Conservation (phyloP, 768 basidiomycete species). For the Pleurotus ostreatus region DNA sequence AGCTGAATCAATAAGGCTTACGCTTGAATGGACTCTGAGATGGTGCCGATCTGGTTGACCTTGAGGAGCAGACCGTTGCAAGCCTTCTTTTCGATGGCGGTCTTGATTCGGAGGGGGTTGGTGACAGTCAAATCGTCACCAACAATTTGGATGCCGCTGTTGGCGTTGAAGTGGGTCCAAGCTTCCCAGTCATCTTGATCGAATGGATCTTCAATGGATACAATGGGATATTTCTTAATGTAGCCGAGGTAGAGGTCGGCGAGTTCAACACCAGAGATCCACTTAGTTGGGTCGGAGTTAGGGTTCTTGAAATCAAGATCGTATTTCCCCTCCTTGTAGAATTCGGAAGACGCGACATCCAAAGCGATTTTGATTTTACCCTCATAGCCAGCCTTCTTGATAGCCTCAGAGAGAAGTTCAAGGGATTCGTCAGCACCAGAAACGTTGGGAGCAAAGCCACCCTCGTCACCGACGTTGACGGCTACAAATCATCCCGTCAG, state of each 20-base stretch:
- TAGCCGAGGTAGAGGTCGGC: conserved; percentile 88
- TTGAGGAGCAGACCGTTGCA: conserved; percentile 98
- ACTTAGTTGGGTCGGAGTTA: conserved; percentile 96
- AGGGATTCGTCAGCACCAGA: conserved; percentile 96
- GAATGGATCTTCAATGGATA: conserved; percentile 96
- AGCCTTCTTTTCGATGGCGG: conserved; percentile 98
- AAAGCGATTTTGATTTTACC: conserved; percentile 99
- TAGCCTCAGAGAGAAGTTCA: conserved; percentile 92
- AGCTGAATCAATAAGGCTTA: conserved; percentile 36
- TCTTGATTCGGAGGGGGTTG: conserved; percentile 95
- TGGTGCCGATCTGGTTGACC: conserved; percentile 99
- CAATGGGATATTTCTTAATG: conserved; percentile 91
- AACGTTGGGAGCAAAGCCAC: conserved; percentile 99
- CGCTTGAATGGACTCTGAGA: conserved; percentile 99
- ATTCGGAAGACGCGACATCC: conserved; percentile 98
- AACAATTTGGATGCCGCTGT: conserved; percentile 83
- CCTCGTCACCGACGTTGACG: conserved; percentile 99
- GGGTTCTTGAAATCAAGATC: conserved; percentile 99
- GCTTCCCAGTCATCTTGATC: conserved; percentile 99
- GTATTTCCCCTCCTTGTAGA: conserved; percentile 99
- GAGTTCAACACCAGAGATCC: conserved; percentile 90
- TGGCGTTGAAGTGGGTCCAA: conserved; percentile 87
- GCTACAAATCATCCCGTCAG: conserved; percentile 42
- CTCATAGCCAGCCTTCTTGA: conserved; percentile 97
- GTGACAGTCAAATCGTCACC: conserved; percentile 98